Base-by-base conservation (phyloP, 169 alveolate species). In the Cardiosporidium cionae region DNA sequence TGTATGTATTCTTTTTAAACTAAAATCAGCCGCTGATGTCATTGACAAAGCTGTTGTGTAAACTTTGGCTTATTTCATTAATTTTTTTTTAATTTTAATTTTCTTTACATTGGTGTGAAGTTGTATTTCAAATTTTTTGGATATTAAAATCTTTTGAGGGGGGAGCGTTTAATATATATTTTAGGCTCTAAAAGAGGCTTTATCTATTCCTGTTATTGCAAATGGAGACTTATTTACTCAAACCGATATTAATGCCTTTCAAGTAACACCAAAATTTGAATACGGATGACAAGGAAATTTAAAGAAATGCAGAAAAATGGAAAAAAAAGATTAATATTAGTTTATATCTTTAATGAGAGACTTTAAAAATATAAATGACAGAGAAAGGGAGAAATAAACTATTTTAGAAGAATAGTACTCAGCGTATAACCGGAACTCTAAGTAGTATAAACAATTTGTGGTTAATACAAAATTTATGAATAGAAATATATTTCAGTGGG, bases 121-220 rank as follows among this genome's bases (percentile, higher is more conserved):
- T 33, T 1, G 6, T 1, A 58, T 16, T 7, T 58, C 7, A 33
- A 0, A 7, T 35, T 7, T 58, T 0, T 4, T 31, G 22, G 68
- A 62, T 62, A 3, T 7, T 9, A 32, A 44, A 2, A 0, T 16
- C n/a, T 16, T 44, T 44, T 16, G 9, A n/a, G 58, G n/a, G 16
- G 9, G 9, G 9, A 9, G 58, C 34, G 37, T 54, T 29, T 52
- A 27, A 32, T 6, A 37, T 36, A 4, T 31, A 4, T 9, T 32
- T 28, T 78, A 76, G 82, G 22, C 62, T 6, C 37, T 77, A 31
- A 35, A 33, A 31, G 29, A 32, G 25, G 58, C 74, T 0, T 65
- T 77, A 0, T 25, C 52, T 23, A 70, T 77, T 32, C 83, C 83
- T 2, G 53, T 77, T 3, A 70, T 77, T 32, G 83, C 83, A 23